These are phyloP conservation scores for Silene uniflora DNA, from an alignment of 148 eudicot genomes.

Conservation along the genomic window DNA sequence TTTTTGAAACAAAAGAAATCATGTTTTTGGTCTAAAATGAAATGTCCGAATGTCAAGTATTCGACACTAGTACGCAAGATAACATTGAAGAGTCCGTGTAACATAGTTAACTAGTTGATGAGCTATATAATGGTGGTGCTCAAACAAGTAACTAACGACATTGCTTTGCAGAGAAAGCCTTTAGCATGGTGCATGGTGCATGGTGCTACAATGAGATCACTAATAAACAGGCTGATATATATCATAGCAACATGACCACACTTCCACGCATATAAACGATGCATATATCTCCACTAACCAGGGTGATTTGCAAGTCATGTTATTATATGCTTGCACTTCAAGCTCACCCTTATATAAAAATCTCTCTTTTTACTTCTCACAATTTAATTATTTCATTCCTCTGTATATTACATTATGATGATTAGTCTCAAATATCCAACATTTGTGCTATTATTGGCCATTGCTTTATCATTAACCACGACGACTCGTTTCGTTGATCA, in stretches of 20 bases:
- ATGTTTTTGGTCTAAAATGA: no score
- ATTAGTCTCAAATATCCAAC: constrained; percentile 29
- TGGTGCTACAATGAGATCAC: not conserved
- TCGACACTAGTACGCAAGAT: no score
- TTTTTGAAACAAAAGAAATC: no score
- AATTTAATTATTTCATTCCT: not conserved
- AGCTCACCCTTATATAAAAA: constrained; percentile 29
- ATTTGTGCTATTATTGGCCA: constrained; percentile 35
- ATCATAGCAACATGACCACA: constrained; percentile 15
- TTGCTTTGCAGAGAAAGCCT: not conserved
- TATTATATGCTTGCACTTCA: constrained; percentile 63
- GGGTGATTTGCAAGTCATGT: constrained; percentile 81
- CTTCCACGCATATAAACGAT: constrained; percentile 21
- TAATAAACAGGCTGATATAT: constrained; percentile 14
- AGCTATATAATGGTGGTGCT: not conserved
- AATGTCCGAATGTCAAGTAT: no score
- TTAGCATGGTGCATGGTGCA: not conserved
- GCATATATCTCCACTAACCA: constrained; percentile 4
- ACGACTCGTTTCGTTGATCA: constrained; percentile 31
- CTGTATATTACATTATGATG: constrained; percentile 19
- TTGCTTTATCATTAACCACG: constrained; percentile 41
- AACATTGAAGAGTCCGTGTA: no score
- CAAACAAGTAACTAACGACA: not conserved
- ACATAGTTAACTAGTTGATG: no score
- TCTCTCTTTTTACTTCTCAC: not conserved